Percentiles rank a stretch among this genome's conserved stretches.
These are phyloP conservation scores for Cladosporium sp. DNA, from an alignment of 2,329 filamentous ascomycete genomes.

Conservation along the genomic window DNA sequence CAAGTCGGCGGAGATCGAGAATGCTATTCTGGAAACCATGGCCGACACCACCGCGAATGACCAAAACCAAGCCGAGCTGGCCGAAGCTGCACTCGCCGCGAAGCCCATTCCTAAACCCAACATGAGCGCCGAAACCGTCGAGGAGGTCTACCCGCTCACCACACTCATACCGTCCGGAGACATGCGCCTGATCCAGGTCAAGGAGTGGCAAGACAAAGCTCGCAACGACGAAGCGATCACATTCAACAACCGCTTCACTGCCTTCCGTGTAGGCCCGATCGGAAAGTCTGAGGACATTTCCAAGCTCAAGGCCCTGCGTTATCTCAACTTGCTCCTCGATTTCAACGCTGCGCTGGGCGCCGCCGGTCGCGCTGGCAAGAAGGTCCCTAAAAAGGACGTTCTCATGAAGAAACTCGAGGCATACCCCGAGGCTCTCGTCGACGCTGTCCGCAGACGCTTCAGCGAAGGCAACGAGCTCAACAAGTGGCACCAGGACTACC, in stretches of 20 bases:
- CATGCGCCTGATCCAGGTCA: constrained; percentile 62
- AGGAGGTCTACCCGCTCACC: constrained; percentile 67
- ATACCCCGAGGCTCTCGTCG: constrained; percentile 57
- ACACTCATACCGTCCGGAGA: constrained; percentile 63
- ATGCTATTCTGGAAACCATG: constrained; percentile 60
- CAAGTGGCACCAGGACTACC: constrained; percentile 66
- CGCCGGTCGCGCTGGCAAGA: constrained; percentile 33
- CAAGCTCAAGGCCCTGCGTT: constrained; percentile 46
- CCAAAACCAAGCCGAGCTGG: constrained; percentile 61
- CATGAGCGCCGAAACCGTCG: constrained; percentile 58
- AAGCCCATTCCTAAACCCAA: constrained; percentile 72
- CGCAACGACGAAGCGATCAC: constrained; percentile 54
- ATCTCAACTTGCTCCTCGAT: constrained; percentile 45
- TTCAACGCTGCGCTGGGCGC: constrained; percentile 39
- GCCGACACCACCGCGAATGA: constrained; percentile 59
- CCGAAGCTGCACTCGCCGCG: constrained; percentile 58
- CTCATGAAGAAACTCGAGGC: constrained; percentile 52
- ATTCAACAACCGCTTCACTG: constrained; percentile 60
- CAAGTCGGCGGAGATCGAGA: constrained; percentile 49
- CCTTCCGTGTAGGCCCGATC: constrained; percentile 55
- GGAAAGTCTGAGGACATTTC: constrained; percentile 49
- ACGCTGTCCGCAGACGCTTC: constrained; percentile 65
- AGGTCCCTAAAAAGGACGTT: constrained; percentile 59
- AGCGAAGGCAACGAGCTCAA: constrained; percentile 57
- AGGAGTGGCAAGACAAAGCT: constrained; percentile 68